Evolutionary conservation across 148 eudicot genomes (phyloP), one percentile per base, ranked within the genome.

Genomic region (Heliosperma pusillum): DNA sequence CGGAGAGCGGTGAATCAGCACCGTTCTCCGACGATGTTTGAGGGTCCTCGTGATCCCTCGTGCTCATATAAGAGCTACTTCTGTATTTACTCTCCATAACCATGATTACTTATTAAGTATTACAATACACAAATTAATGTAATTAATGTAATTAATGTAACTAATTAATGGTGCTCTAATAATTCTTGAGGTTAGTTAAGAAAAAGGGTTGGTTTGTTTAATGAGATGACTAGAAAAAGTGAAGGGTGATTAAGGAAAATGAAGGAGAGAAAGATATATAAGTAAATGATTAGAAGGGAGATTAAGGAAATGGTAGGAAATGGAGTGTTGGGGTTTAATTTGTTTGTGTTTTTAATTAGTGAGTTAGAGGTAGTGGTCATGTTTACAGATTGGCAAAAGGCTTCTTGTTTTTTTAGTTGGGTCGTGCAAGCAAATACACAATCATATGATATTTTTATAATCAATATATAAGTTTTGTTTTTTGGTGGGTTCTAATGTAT

Each of bases 1-100:
- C 80, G 69, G 91, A 36, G 42, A 36, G 42, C 42, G 42, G 42
- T 10, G 42, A 90, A 72, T 87, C 94, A 3, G 75, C 82, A 5
- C 84, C 95, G 24, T 86, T 85, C 73, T 88, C 97, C 66, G 93
- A 88, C 7, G 89, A 90, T 72, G 88, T 84, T 52, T 89, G 88
- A 12, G 85, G 80, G 52, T 91, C 97, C 2, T 91, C 92, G 36
- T 83, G 87, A 55, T 91, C 87, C 15, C 10, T 36, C 42, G 15
- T 55, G 16, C 56, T 60, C 21, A 74, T 42, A 52, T 58, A 81
- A 7, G 78, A 74, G 64, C 74, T 80, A 15, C 52, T 61, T 33
- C 80, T 66, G 59, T 68, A 65, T 62, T 68, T 77, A 68, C 58
- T 73, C 21, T 73, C 70, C 83, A 77, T 72, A 61, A 81, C 80